phyloP scores from a whole-genome alignment of 1,284 basidiomycete species.

The Ustilago loliicola region DNA sequence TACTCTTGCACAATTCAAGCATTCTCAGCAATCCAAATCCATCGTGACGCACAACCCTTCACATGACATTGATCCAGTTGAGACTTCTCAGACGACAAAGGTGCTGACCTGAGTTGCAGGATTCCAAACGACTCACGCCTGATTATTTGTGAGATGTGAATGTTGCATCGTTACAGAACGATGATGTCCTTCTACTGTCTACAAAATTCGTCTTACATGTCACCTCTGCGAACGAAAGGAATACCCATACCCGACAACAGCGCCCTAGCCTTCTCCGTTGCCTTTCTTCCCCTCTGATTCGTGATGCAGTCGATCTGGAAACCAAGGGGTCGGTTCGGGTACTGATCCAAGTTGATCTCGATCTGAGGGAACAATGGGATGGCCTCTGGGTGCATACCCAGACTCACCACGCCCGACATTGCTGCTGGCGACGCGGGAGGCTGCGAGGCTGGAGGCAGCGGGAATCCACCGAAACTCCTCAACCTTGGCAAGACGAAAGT shows the following conservation, averaged over 20 bases:
- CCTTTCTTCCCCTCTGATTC: conserved; percentile 66
- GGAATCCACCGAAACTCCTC: conserved; percentile 87
- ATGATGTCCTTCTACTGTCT: neutral
- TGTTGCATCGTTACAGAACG: neutral
- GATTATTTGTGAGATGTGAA: neutral
- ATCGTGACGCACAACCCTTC: neutral
- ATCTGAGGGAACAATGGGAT: conserved; percentile 86
- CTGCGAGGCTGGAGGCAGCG: conserved; percentile 75
- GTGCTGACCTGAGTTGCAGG: no score
- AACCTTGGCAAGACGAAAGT: conserved; percentile 95
- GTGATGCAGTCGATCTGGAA: conserved; percentile 70
- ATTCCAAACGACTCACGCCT: no score
- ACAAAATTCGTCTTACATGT: conserved; percentile 31
- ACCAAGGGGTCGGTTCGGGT: conserved; percentile 64
- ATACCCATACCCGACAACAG: conserved; percentile 66
- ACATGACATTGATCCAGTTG: neutral
- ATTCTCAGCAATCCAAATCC: neutral
- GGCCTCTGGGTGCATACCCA: conserved; percentile 86
- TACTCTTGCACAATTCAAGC: neutral
- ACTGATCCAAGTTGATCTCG: conserved; percentile 69
- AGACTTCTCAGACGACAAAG: neutral
- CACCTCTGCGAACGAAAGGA: conserved; percentile 66
- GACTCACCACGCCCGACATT: conserved; percentile 86
- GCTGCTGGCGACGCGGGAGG: conserved; percentile 74
- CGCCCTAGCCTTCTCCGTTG: conserved; percentile 64